Percentiles rank a stretch among this genome's conserved stretches.
Evolutionary conservation across 495 filamentous ascomycete genomes (phyloP).

Genomic region (Coniosporium apollinis): DNA sequence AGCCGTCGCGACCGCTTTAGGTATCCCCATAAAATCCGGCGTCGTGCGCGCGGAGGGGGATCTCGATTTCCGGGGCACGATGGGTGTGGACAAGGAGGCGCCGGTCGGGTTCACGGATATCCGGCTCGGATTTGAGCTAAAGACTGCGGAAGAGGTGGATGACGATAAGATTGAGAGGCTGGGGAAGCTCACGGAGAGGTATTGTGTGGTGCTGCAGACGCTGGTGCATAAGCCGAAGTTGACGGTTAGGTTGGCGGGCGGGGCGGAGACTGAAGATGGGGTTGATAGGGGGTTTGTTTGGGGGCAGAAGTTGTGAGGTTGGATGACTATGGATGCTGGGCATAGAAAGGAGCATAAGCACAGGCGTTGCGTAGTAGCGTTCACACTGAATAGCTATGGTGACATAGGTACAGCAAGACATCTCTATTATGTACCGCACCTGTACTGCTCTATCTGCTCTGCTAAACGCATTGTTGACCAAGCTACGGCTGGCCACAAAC

Average conservation of each 20-base stretch:
- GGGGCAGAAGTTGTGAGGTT: conserved; percentile 14
- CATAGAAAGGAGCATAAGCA: too few species aligned
- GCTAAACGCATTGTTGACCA: too few species aligned
- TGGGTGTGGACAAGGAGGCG: conserved; percentile 22
- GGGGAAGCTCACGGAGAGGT: conserved; percentile 23
- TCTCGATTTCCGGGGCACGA: conserved; percentile 24
- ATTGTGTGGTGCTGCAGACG: conserved; percentile 25
- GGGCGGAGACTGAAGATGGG: conserved; percentile 50
- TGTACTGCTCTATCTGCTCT: too few species aligned
- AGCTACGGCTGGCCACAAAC: too few species aligned
- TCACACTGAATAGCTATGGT: too few species aligned
- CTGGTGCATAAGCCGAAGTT: conserved; percentile 20
- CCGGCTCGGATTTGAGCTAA: conserved; percentile 18
- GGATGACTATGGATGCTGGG: too few species aligned
- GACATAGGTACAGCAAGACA: too few species aligned
- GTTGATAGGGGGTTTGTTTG: conserved; percentile 45
- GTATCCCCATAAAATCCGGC: conserved; percentile 15
- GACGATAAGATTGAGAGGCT: conserved; percentile 21
- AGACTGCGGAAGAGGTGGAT: conserved; percentile 14
- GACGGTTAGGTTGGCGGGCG: conserved; percentile 14
- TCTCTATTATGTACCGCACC: too few species aligned
- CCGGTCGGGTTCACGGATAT: conserved; percentile 23
- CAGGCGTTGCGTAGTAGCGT: too few species aligned
- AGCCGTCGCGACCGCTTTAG: conserved; percentile 22
- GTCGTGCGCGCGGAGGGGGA: conserved; percentile 22